Conservation (phyloP, 1,284 basidiomycete genomes). For the Cerioporus squamosus region DNA sequence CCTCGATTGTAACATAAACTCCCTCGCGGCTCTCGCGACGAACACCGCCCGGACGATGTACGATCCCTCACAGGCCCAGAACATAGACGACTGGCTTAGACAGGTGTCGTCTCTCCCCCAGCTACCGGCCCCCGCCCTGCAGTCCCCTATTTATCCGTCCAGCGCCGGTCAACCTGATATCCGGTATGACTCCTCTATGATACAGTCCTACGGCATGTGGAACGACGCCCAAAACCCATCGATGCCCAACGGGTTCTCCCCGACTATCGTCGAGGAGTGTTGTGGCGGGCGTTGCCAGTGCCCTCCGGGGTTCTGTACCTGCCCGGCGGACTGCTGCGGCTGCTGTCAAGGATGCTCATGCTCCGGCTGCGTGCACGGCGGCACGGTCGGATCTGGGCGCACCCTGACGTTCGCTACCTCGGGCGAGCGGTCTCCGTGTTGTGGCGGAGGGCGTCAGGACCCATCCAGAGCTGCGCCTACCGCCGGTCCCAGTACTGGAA, state of each 20-base stretch:
- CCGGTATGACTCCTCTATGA: slow-evolving; percentile 24
- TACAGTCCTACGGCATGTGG: slow-evolving; percentile 30
- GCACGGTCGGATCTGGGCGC: slow-evolving; percentile 9
- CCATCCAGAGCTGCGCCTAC: no score
- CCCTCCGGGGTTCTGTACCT: slow-evolving; percentile 38
- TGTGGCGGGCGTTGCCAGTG: slow-evolving; percentile 42
- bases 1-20: slow-evolving; percentile 53
- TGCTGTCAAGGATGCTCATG: slow-evolving; percentile 40
- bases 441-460: slow-evolving; percentile 12
- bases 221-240: slow-evolving; percentile 14
- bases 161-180: slow-evolving; percentile 9
- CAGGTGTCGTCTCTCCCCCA: slow-evolving; percentile 34
- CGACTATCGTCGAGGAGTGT: slow-evolving; percentile 29
- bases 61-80: slow-evolving; percentile 33
- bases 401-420: slow-evolving; percentile 36
- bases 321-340: slow-evolving; percentile 37
- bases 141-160: slow-evolving; percentile 4
- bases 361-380: slow-evolving; percentile 28
- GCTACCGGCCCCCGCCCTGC: background rate
- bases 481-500: background rate
- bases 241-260: slow-evolving; percentile 3
- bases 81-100: slow-evolving; percentile 56
- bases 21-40: slow-evolving; percentile 41
- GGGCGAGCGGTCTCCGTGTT: slow-evolving; percentile 34
- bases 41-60: slow-evolving; percentile 20